phyloP scores from a whole-genome alignment of 768 basidiomycete genomes.

The Psilocybe cubensis region DNA sequence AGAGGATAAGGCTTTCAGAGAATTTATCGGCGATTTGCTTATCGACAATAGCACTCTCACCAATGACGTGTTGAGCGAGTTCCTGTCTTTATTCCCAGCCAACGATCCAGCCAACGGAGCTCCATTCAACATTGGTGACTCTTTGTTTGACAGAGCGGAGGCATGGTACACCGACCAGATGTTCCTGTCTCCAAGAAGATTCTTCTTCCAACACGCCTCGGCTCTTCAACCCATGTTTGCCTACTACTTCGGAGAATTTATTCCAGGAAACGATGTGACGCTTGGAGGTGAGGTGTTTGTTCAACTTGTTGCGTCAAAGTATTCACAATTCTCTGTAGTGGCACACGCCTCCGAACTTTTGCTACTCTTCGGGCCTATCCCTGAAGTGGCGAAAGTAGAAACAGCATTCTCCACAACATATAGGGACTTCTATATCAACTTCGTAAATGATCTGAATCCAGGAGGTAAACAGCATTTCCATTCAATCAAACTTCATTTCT shows the following conservation, averaged over 20 bases:
- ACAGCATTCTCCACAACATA: slow-evolving; percentile 48
- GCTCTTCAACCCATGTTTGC: slow-evolving; percentile 51
- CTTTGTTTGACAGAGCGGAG: slow-evolving; percentile 56
- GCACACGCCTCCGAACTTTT: slow-evolving; percentile 52
- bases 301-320: background rate
- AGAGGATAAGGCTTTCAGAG: slow-evolving; percentile 47
- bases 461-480: slow-evolving; percentile 46
- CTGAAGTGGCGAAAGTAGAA: slow-evolving; percentile 40
- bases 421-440: slow-evolving; percentile 59
- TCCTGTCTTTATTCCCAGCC: slow-evolving; percentile 47
- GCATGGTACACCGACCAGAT: slow-evolving; percentile 64
- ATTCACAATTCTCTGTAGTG: slow-evolving; percentile 31
- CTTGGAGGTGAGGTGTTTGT: slow-evolving; percentile 47
- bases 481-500: background rate
- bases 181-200: slow-evolving; percentile 53
- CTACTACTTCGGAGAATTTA: slow-evolving; percentile 60
- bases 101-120: slow-evolving; percentile 51
- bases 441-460: slow-evolving; percentile 58
- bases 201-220: slow-evolving; percentile 54
- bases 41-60: slow-evolving; percentile 57
- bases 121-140: slow-evolving; percentile 62
- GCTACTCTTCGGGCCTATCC: slow-evolving; percentile 52
- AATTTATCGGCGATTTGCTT: slow-evolving; percentile 51
- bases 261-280: slow-evolving; percentile 52
- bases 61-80: slow-evolving; percentile 38